phyloP scores from a whole-genome alignment of 192 early-diverging fungal genomes.

The Podila clonocystis region DNA sequence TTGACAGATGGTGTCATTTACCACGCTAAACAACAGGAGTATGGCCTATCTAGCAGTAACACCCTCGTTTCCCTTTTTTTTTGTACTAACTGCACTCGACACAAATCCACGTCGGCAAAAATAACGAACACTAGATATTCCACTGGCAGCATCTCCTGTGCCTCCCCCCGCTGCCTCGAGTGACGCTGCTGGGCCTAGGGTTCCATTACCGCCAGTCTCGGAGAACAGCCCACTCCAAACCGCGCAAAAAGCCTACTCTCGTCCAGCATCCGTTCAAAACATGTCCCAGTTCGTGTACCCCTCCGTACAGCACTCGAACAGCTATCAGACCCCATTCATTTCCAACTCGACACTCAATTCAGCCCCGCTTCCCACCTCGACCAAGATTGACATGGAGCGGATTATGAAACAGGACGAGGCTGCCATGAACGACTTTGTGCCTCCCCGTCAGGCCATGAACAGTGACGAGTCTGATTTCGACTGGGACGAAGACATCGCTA shows the following conservation, averaged over 20 bases:
- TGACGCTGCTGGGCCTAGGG: not conserved
- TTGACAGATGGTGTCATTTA: too few species aligned
- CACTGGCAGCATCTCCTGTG: not conserved
- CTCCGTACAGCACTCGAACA: constrained; percentile 3
- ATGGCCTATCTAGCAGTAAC: not conserved
- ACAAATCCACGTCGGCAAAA: not conserved
- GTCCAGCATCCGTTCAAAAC: constrained; percentile 22
- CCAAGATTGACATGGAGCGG: constrained; percentile 47
- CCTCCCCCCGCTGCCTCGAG: not conserved
- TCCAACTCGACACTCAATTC: constrained; percentile 1
- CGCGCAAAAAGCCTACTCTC: constrained; percentile 7
- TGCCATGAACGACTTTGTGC: constrained; percentile 51
- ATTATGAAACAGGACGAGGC: constrained; percentile 48
- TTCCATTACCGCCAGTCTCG: constrained; percentile 24
- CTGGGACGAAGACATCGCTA: constrained; percentile 44
- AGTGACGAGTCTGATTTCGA: constrained; percentile 53
- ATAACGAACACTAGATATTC: not conserved
- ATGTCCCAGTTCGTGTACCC: constrained; percentile 17
- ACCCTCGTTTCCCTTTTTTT: not conserved
- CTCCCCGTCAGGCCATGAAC: constrained; percentile 49
- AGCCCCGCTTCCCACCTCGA: constrained; percentile 11
- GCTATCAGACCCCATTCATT: not conserved
- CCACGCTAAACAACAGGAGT: too few species aligned
- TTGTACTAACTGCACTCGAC: not conserved
- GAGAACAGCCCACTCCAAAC: constrained; percentile 26